Base-by-base conservation (phyloP, 164 flowering plant genomes). In the Sextonia rubra region DNA sequence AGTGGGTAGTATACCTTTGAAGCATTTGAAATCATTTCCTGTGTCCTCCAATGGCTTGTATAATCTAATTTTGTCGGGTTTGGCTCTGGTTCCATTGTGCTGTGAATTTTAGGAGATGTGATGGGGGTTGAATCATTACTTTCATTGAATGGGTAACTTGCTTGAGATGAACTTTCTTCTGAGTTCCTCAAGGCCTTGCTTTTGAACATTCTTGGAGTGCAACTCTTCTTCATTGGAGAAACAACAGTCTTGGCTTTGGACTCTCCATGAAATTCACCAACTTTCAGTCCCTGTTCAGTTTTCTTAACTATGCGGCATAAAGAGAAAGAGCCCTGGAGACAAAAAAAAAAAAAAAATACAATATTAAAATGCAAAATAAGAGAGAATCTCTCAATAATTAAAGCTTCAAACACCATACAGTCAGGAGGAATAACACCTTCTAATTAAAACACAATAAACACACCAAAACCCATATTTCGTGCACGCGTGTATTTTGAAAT, bases 271-370 rank as follows among this genome's bases (percentile, higher is more conserved):
- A 44, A 29, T 71, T 80, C 86, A 71, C 72, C 71, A 2, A 30
- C 74, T 77, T 83, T 86, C 67, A 60, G 78, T 24, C 77, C 66
- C 0, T 62, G 69, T 47, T 86, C 93, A 63, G 79, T 89, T 86
- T 78, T 94, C 75, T 90, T 90, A 6, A 86, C 76, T 14, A 94
- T 83, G 30, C 91, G 94, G 73, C 98, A 94, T 81, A 92, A 78
- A 29, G 96, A 93, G 83, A 86, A 92, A 73, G 84, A 87, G 65
- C 94, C 96, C 97, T 92, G 82, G 25, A 60, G 64, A 66, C 22
- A 44, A 12, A 66, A 71, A 27, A 32, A 24, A 66, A 22, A 44
- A 12, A 66, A 71, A 27, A 32, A 24, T 20, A 37, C 18, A 64
- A 4, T 29, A 22, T 20, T 61, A 9, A 61, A 22, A 52, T 30